Evolutionary conservation across 2,329 filamentous ascomycete species (phyloP), one percentile per base, ranked within the genome.

Genomic region (Ciborinia camelliae): DNA sequence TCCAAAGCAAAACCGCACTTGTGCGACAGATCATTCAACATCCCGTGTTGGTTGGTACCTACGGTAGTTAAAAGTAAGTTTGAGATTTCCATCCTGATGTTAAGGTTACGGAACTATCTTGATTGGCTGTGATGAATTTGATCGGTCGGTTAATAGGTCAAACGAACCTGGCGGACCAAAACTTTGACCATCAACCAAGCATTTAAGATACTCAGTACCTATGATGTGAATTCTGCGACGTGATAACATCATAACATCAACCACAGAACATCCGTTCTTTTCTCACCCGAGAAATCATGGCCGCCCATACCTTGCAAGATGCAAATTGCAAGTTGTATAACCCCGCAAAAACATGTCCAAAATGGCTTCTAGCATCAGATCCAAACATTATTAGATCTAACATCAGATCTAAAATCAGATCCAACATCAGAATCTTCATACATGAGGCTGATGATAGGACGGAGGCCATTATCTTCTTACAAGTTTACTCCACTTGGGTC

Each of bases 151-250:
- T n/a, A n/a, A n/a, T n/a, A n/a, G 14, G 39, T n/a, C 7, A 7
- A 23, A 6, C 9, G 3, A n/a, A 47, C n/a, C 7, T 47, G 43
- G n/a, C 10, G 43, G 43, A 8, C n/a, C n/a, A 45, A 30, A 32
- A 58, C 54, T 58, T 58, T 58, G 54, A 58, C 54, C 54, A 58
- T 47, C 28, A 35, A 35, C 55, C 55, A 58, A 58, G 28, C 55
- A 47, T 58, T 45, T 15, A 47, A 7, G n/a, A 45, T n/a, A n/a
- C n/a, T n/a, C n/a, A n/a, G n/a, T n/a, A n/a, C n/a, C n/a, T n/a
- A n/a, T n/a, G n/a, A n/a, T n/a, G 20, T 23, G 1, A 28, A 7
- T 28, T 55, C 47, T 30, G n/a, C 41, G 20, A 47, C 41, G 23
- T n/a, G n/a, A n/a, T n/a, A n/a, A n/a, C n/a, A n/a, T n/a, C n/a